phyloP scores from a whole-genome alignment of 163 green algal genomes.

The Chlamydomonas reinhardtii region DNA sequence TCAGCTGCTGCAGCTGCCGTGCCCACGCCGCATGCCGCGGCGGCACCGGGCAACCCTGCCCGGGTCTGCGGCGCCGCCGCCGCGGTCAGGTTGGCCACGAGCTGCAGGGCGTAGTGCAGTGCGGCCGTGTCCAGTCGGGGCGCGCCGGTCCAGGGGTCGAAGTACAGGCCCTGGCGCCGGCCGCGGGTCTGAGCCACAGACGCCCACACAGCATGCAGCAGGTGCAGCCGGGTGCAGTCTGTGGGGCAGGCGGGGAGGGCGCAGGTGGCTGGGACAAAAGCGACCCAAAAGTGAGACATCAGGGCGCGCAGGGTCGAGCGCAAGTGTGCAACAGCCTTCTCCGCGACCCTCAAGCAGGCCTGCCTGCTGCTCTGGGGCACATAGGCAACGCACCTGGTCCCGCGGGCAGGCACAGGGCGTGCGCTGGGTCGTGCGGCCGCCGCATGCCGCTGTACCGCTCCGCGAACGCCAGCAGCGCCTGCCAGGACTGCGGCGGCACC shows the following conservation, averaged over 20 bases:
- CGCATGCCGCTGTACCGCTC: neutral
- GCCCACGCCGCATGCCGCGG: too few relatives aligned
- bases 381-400: constrained; percentile 6
- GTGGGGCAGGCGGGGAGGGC: neutral
- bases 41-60: too few relatives aligned
- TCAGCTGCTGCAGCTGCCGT: too few relatives aligned
- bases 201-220: constrained; percentile 17
- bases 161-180: constrained; percentile 3
- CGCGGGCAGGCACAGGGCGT: constrained; percentile 10
- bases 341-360: too few relatives aligned
- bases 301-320: too few relatives aligned
- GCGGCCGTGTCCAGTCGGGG: constrained; percentile 3
- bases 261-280: too few relatives aligned
- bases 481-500: neutral
- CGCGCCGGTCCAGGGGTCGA: neutral
- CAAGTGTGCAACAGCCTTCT: too few relatives aligned
- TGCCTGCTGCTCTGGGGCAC: too few relatives aligned
- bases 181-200: neutral
- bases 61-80: too few relatives aligned
- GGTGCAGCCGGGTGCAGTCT: constrained; percentile 5
- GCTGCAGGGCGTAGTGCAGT: constrained; percentile 15
- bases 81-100: neutral
- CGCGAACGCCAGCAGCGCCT: neutral
- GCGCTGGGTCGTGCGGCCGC: neutral
- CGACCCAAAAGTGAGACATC: too few relatives aligned